Evolutionary conservation across 768 basidiomycete genomes (phyloP).

Genomic region (Auriscalpium vulgare): DNA sequence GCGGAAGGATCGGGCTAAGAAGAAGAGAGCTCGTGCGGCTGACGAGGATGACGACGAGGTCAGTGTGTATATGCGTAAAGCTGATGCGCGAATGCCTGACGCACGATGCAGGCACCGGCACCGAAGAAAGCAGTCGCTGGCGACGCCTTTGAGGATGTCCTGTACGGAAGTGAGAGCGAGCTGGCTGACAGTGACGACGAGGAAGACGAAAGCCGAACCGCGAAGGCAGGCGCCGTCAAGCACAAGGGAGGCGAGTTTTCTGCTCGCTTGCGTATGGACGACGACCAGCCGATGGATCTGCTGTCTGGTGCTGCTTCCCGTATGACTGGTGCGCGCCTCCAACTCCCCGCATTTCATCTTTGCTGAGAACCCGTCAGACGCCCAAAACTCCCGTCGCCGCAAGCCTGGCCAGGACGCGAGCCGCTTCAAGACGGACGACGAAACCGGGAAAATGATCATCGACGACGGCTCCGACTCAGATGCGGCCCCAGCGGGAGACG

Average conservation of each 20-base stretch:
- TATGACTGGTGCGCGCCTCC: constrained; percentile 50
- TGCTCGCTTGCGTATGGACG: constrained; percentile 73
- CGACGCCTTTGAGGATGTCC: constrained; percentile 93
- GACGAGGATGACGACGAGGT: constrained; percentile 50
- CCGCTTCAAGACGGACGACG: constrained; percentile 80
- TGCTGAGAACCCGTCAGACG: constrained; percentile 24
- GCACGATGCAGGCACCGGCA: constrained; percentile 18
- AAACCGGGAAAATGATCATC: constrained; percentile 75
- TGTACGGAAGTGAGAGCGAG: constrained; percentile 96
- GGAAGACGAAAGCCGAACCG: constrained; percentile 19
- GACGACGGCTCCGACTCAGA: constrained; percentile 42
- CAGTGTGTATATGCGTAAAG: constrained; percentile 1
- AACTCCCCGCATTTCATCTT: background rate
- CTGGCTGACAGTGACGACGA: constrained; percentile 66
- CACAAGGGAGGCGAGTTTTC: constrained; percentile 33
- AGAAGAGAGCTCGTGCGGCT: constrained; percentile 58
- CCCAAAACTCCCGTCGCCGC: constrained; percentile 43
- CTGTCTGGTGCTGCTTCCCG: constrained; percentile 70
- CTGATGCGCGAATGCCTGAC: background rate
- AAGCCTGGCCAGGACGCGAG: constrained; percentile 84
- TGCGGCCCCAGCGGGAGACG: constrained; percentile 36
- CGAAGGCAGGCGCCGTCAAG: constrained; percentile 29
- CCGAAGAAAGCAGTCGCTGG: constrained; percentile 46
- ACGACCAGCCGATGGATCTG: constrained; percentile 93
- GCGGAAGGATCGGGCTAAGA: constrained; percentile 87